These are phyloP conservation scores for Harrya chromipes DNA, from an alignment of 768 basidiomycete species.

Conservation along the genomic window DNA sequence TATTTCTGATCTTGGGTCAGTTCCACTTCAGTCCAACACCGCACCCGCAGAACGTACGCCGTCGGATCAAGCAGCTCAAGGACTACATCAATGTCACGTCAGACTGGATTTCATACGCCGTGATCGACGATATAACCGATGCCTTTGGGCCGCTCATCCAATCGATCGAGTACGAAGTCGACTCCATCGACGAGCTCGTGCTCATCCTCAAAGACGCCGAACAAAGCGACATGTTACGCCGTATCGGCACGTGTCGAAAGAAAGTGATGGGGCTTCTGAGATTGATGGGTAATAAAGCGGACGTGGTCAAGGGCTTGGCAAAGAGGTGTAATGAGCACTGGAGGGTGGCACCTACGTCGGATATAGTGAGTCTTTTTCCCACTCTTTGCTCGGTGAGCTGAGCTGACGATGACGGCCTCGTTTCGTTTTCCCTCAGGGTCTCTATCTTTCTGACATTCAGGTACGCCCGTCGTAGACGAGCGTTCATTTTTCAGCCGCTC, in stretches of 20 bases:
- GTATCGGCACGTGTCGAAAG: slow-evolving; percentile 97
- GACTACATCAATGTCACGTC: slow-evolving; percentile 99
- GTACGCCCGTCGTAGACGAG: slow-evolving; percentile 29
- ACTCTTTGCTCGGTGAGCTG: not conserved
- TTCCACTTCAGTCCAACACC: slow-evolving; percentile 98
- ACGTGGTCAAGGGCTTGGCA: slow-evolving; percentile 97
- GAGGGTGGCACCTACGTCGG: slow-evolving; percentile 96
- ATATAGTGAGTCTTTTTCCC: slow-evolving; percentile 62
- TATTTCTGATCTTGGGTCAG: slow-evolving; percentile 36
- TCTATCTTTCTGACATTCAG: slow-evolving; percentile 95
- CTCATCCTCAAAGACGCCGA: slow-evolving; percentile 73
- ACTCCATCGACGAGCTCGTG: slow-evolving; percentile 97
- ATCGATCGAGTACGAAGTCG: slow-evolving; percentile 98
- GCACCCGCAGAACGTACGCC: slow-evolving; percentile 95
- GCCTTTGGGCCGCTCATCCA: slow-evolving; percentile 98
- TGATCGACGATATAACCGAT: slow-evolving; percentile 99
- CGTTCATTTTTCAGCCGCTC: slow-evolving; percentile 1
- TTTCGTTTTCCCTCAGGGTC: slow-evolving; percentile 50
- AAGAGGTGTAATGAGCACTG: slow-evolving; percentile 99
- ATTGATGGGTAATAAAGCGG: slow-evolving; percentile 99
- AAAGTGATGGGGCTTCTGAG: slow-evolving; percentile 98
- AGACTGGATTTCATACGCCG: slow-evolving; percentile 99
- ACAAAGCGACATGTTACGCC: slow-evolving; percentile 95
- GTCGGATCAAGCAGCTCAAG: slow-evolving; percentile 97
- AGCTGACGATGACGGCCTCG: not conserved